Percentiles rank a stretch among this genome's conserved stretches.
phyloP scores from a whole-genome alignment of 306 rosid species.

The Crotalaria pallida region DNA sequence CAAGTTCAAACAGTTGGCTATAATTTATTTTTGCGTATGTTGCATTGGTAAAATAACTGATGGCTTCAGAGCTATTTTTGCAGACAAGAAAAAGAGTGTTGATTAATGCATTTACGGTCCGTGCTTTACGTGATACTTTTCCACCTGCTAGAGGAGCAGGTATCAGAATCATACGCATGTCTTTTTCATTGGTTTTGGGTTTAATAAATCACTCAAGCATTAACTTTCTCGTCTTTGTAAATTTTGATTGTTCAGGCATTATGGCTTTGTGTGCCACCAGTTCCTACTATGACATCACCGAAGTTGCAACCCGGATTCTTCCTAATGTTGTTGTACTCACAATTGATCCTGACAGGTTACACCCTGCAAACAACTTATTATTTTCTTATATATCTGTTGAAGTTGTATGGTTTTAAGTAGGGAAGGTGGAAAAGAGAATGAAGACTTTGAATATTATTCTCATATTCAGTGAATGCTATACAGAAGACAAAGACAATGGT shows the following conservation, averaged over 20 bases:
- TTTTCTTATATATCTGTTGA: not conserved
- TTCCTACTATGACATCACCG: conserved; percentile 83
- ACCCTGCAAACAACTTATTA: conserved; percentile 5
- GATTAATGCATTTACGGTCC: conserved; percentile 97
- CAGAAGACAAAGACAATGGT: not conserved
- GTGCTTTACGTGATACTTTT: conserved; percentile 95
- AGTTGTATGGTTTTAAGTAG: not conserved
- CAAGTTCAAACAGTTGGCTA: conserved; percentile 12
- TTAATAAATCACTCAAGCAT: not conserved
- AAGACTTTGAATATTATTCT: not conserved
- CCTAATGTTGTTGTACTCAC: conserved; percentile 90
- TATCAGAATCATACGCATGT: conserved; percentile 25
- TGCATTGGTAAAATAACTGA: conserved; percentile 26
- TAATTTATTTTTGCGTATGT: conserved; percentile 19
- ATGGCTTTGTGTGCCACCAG: conserved; percentile 99
- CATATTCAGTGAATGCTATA: not conserved
- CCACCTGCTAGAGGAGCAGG: conserved; percentile 99
- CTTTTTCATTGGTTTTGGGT: conserved; percentile 11
- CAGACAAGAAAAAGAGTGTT: conserved; percentile 98
- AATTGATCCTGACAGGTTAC: conserved; percentile 90
- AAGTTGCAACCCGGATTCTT: conserved; percentile 92
- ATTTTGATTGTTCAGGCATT: conserved; percentile 56
- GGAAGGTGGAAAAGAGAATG: not conserved
- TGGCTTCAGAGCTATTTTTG: conserved; percentile 25
- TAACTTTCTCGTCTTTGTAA: not conserved